A percentile compares a stretch with the other conserved stretches of the same genome.
phyloP scores from a whole-genome alignment of 179 eudicot species.

The Spinacia oleracea region DNA sequence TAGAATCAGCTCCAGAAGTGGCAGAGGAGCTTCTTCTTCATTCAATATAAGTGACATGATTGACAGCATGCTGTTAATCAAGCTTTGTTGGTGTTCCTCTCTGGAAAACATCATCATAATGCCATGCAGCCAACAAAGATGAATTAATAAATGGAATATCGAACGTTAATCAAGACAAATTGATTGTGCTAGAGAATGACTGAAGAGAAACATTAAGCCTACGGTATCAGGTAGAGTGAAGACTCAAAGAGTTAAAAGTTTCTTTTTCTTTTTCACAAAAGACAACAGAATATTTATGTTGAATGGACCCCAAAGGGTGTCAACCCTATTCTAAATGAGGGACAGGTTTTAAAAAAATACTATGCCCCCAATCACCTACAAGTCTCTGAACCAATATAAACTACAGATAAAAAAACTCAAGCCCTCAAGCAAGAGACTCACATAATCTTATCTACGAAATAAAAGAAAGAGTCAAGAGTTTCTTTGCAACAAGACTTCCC shows the following conservation, averaged over 20 bases:
- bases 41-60: slow-evolving; percentile 65
- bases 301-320: not conserved
- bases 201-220: not conserved
- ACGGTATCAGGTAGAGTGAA: not conserved
- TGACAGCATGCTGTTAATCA: slow-evolving; percentile 62
- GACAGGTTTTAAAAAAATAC: not conserved
- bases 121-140: not conserved
- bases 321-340: no score
- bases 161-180: not conserved
- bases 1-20: slow-evolving; percentile 65
- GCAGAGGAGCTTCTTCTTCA: slow-evolving; percentile 53
- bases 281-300: not conserved
- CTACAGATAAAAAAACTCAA: not conserved
- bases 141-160: not conserved
- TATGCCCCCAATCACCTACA: not conserved
- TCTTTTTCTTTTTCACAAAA: not conserved
- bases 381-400: not conserved
- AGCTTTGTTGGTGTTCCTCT: slow-evolving; percentile 59
- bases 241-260: not conserved
- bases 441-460: not conserved
- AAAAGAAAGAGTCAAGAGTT: not conserved
- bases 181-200: not conserved
- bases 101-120: slow-evolving; percentile 38
- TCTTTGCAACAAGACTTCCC: not conserved
- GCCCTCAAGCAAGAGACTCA: not conserved